Conservation (phyloP, 495 filamentous ascomycete genomes). For the Neurospora sublineolata region DNA sequence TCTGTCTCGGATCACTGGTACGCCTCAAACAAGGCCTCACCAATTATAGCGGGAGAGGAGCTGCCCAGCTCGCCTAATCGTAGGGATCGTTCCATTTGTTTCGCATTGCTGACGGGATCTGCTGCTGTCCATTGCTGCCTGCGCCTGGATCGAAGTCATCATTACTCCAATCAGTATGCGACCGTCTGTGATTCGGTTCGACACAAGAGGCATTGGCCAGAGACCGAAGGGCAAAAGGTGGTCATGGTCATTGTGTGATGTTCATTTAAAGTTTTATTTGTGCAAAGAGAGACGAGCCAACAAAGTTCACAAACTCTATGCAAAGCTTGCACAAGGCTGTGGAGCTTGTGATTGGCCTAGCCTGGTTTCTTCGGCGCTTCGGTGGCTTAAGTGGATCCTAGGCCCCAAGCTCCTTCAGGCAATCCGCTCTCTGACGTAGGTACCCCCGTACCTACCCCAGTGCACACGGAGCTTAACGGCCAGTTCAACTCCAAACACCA, state of each 20-base stretch:
- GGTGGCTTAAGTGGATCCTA: background rate
- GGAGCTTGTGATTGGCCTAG: background rate
- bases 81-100: background rate
- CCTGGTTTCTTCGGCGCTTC: background rate
- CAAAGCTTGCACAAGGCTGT: background rate
- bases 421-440: background rate
- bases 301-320: background rate
- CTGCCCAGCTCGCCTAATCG: background rate
- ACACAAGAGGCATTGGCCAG: background rate
- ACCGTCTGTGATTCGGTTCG: background rate
- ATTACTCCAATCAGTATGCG: background rate
- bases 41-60: no score
- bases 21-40: no score
- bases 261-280: background rate
- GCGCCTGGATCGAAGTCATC: background rate
- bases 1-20: background rate
- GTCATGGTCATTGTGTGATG: background rate
- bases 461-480: background rate
- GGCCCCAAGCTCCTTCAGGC: background rate
- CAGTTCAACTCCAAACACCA: background rate
- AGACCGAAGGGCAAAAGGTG: background rate
- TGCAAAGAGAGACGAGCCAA: background rate
- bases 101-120: background rate
- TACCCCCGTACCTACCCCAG: background rate
- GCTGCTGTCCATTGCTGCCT: background rate